Evolutionary conservation across 2,329 filamentous ascomycete species (phyloP).

Genomic region (Aspergillus candidus): DNA sequence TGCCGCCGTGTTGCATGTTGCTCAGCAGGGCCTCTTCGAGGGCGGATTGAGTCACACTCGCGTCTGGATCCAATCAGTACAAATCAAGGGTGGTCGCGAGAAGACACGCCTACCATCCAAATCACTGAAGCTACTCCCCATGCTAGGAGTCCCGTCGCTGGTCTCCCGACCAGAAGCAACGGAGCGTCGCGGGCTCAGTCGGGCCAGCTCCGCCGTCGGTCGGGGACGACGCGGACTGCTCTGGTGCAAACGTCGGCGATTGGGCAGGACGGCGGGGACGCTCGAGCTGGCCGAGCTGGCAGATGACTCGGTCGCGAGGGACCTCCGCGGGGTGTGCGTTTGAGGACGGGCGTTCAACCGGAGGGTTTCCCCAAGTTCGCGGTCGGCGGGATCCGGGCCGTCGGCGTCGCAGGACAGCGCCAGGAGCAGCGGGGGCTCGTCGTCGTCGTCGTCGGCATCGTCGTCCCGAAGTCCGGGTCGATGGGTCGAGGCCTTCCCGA

Average conservation of each 20-base stretch:
- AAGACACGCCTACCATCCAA: conserved; percentile 49
- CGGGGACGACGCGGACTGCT: conserved; percentile 33
- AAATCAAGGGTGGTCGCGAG: background rate
- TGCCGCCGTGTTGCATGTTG: conserved; percentile 53
- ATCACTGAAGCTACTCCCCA: conserved; percentile 62
- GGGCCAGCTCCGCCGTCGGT: conserved; percentile 45
- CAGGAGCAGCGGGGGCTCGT: conserved; percentile 43
- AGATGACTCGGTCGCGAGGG: conserved; percentile 25
- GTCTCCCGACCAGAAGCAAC: conserved; percentile 34
- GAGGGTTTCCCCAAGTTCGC: conserved; percentile 39
- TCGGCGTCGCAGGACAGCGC: conserved; percentile 29
- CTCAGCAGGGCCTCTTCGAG: conserved; percentile 59
- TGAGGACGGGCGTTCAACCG: conserved; percentile 23
- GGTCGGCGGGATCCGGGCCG: conserved; percentile 17
- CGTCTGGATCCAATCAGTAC: conserved; percentile 37
- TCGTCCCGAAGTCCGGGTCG: conserved; percentile 28
- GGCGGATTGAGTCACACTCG: conserved; percentile 59
- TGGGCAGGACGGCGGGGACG: conserved; percentile 19
- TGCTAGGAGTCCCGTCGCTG: conserved; percentile 54
- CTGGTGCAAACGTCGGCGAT: conserved; percentile 11
- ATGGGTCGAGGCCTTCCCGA: conserved; percentile 36
- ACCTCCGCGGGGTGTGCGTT: conserved; percentile 8
- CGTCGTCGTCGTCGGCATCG: conserved; percentile 40
- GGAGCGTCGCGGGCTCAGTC: conserved; percentile 42
- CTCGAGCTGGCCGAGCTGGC: conserved; percentile 36